phyloP scores from a whole-genome alignment of 176 grass and related monocot species.

The Oryza brachyantha region DNA sequence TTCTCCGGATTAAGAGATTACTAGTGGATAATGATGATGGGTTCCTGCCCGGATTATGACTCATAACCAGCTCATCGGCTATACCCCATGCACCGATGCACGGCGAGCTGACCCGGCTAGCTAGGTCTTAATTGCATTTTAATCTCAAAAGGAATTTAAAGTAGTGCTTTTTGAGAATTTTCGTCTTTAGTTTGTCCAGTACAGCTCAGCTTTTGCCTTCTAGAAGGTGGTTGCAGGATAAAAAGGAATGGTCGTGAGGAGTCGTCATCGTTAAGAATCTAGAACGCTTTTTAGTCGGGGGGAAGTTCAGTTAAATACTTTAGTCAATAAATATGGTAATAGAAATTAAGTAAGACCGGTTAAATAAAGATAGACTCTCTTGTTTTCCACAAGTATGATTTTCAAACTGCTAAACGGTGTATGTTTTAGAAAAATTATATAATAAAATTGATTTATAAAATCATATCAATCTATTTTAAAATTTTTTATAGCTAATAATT shows the following conservation, averaged over 20 bases:
- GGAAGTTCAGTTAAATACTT: too few species aligned
- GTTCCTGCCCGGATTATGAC: neutral
- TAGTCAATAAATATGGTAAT: too few species aligned
- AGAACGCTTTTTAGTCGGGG: neutral
- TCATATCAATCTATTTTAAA: too few species aligned
- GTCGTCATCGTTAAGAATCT: neutral
- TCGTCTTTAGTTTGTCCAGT: neutral
- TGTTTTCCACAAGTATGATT: too few species aligned
- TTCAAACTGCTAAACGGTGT: too few species aligned
- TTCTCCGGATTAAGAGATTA: neutral
- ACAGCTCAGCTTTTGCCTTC: neutral
- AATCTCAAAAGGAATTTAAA: neutral
- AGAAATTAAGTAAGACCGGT: too few species aligned
- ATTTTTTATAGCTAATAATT: too few species aligned
- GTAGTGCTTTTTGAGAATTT: neutral
- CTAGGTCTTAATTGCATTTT: neutral
- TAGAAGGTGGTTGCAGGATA: neutral
- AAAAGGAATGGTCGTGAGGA: neutral
- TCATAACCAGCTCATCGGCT: neutral
- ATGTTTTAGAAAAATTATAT: too few species aligned
- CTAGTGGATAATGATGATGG: neutral
- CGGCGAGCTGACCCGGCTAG: neutral
- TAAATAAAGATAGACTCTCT: too few species aligned
- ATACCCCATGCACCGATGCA: neutral
- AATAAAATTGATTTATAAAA: too few species aligned